phyloP scores from a whole-genome alignment of 805 yeast genomes.

The Candida chauliodis region DNA sequence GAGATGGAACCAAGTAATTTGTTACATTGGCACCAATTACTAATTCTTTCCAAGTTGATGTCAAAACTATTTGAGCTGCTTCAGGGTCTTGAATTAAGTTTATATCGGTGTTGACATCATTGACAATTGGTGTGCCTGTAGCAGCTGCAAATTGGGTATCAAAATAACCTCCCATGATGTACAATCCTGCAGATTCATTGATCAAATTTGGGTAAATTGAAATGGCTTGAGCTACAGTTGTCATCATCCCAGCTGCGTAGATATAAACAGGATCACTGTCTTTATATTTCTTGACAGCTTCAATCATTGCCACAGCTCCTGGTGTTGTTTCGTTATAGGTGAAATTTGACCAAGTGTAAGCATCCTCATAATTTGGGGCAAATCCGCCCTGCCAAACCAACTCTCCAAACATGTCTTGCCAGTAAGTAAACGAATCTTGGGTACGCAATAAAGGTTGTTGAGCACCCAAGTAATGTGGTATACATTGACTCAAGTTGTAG shows the following conservation, averaged over 20 bases:
- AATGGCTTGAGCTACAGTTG: constrained; percentile 45
- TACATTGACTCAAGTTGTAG: constrained; percentile 33
- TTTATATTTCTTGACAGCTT: constrained; percentile 37
- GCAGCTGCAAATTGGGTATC: constrained; percentile 39
- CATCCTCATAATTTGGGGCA: constrained; percentile 27
- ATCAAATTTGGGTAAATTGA: constrained; percentile 36
- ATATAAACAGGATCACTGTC: constrained; percentile 29
- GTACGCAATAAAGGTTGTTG: constrained; percentile 35
- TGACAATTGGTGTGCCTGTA: constrained; percentile 16
- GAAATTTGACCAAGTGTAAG: constrained; percentile 28
- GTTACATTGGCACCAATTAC: constrained; percentile 42
- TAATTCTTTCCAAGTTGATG: constrained; percentile 37
- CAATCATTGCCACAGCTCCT: constrained; percentile 38
- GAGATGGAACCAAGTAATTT: constrained; percentile 37
- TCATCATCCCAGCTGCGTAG: constrained; percentile 41
- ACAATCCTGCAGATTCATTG: constrained; percentile 36
- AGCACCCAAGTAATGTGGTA: constrained; percentile 37
- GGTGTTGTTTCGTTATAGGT: constrained; percentile 25
- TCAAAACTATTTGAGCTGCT: constrained; percentile 41
- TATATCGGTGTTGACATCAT: constrained; percentile 41
- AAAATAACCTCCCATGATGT: constrained; percentile 44
- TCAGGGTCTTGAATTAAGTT: constrained; percentile 44
- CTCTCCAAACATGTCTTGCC: constrained; percentile 36
- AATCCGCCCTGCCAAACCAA: constrained; percentile 43
- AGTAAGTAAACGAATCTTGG: constrained; percentile 35